Conservation (phyloP, 2,329 filamentous ascomycete species). For the Talaromyces rugulosus region DNA sequence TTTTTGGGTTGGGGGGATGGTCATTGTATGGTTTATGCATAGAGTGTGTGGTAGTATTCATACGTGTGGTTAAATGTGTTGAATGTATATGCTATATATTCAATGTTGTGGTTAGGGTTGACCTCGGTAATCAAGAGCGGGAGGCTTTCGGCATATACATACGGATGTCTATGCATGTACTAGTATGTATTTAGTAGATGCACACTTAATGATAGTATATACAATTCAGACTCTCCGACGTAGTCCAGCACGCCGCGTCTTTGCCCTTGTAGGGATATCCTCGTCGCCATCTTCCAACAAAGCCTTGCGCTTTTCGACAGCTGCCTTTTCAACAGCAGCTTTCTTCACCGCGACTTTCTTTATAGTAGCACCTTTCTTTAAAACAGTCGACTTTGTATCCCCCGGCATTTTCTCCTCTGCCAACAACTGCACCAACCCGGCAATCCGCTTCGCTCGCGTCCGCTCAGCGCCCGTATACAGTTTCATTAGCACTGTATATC, state of each 20-base stretch:
- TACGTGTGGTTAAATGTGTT: background rate
- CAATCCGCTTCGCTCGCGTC: background rate
- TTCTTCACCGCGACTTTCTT: background rate
- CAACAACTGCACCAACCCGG: background rate
- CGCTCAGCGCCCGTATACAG: background rate
- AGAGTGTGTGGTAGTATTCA: too few species aligned
- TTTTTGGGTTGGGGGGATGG: constrained; percentile 13
- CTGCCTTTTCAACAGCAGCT: background rate
- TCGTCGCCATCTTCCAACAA: background rate
- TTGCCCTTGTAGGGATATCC: background rate
- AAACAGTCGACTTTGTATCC: background rate
- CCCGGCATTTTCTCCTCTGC: background rate
- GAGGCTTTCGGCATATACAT: background rate
- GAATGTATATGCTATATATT: background rate
- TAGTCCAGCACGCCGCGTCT: background rate
- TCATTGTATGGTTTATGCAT: constrained; percentile 18
- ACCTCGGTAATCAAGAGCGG: background rate
- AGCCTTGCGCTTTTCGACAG: background rate
- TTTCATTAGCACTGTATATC: background rate
- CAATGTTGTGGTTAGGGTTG: background rate
- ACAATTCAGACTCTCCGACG: background rate
- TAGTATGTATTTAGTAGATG: too few species aligned
- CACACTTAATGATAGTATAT: background rate
- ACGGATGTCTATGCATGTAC: background rate
- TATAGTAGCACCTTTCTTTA: background rate